phyloP scores from a whole-genome alignment of 768 basidiomycete species.

The Lentinula lateritia region DNA sequence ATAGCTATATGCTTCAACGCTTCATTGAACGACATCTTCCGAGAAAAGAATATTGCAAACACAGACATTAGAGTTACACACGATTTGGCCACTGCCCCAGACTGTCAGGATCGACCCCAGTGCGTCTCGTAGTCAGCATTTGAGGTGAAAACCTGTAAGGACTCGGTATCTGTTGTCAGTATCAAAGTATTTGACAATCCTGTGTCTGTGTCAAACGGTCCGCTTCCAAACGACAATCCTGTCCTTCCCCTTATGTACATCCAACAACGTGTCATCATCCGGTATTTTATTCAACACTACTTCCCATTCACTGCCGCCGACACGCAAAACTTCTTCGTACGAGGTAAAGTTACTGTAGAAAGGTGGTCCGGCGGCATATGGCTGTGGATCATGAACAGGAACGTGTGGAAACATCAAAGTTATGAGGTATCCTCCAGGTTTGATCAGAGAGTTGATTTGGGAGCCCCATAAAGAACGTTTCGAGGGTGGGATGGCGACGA shows the following conservation, averaged over 20 bases:
- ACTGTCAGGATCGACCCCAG: too few species aligned
- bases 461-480: slow-evolving; percentile 50
- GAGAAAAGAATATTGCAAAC: too few species aligned
- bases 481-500: slow-evolving; percentile 62
- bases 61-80: too few species aligned
- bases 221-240: slow-evolving; percentile 52
- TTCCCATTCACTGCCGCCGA: slow-evolving; percentile 31
- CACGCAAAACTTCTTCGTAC: slow-evolving; percentile 44
- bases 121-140: too few species aligned
- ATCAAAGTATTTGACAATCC: background rate
- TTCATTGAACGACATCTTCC: too few species aligned
- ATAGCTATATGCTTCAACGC: too few species aligned
- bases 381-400: slow-evolving; percentile 20
- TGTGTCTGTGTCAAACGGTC: background rate
- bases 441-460: slow-evolving; percentile 50
- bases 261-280: slow-evolving; percentile 22
- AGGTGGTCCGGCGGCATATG: slow-evolving; percentile 49
- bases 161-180: too few species aligned
- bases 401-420: slow-evolving; percentile 56
- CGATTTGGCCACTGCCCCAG: too few species aligned
- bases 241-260: slow-evolving; percentile 41
- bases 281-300: slow-evolving; percentile 52
- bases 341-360: slow-evolving; percentile 54
- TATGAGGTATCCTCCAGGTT: slow-evolving; percentile 59
- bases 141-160: too few species aligned